Evolutionary conservation across 768 basidiomycete species (phyloP), one percentile per base, ranked within the genome.

Genomic region (Lactarius hatsudake): DNA sequence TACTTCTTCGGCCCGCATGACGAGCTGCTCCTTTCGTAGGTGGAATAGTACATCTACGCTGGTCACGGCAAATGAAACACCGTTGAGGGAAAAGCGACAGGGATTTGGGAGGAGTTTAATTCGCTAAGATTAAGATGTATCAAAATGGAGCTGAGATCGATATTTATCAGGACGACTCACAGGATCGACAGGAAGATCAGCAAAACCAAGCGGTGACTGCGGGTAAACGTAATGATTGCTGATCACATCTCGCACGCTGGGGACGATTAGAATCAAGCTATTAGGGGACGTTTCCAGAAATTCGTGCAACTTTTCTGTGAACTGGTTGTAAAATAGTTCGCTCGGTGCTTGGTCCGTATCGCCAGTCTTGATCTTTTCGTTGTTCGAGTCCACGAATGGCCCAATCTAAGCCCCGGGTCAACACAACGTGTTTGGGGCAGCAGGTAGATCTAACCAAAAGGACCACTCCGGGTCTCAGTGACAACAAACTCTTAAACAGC

Each of bases 41-140:
- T 97, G 94, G 79, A 95, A 96, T 26, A 98, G 78, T 0, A 88
- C 84, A 75, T 99, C 97, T 30, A 93, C 86, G 69, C 91, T 93
- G n/a, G 85, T 89, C 17, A 86, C 82, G 3, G 85, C 91, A 71
- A 99, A 91, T 4, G 84, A 80, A 56, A 97, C 78, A 53, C 87
- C 91, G 74, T 98, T 95, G 68, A 99, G 78, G n/a, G 84, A 83
- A 76, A 98, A 95, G 6, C 83, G 82, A 17, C 87, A 84, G 0
- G 97, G 97, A 71, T 98, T 99, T 3, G 96, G 91, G 10, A 98
- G 81, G 26, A 91, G 76, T 60, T 82, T 84, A 61, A 97, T 86
- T 66, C 87, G 83, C 96, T 98, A 34, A 64, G 20, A 55, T 55
- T 69, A 8, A 40, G 54, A 30, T 62, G 45, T 45, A 61, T 30